Conservation (phyloP, 2,329 filamentous ascomycete genomes). For the Trichoderma sp. region DNA sequence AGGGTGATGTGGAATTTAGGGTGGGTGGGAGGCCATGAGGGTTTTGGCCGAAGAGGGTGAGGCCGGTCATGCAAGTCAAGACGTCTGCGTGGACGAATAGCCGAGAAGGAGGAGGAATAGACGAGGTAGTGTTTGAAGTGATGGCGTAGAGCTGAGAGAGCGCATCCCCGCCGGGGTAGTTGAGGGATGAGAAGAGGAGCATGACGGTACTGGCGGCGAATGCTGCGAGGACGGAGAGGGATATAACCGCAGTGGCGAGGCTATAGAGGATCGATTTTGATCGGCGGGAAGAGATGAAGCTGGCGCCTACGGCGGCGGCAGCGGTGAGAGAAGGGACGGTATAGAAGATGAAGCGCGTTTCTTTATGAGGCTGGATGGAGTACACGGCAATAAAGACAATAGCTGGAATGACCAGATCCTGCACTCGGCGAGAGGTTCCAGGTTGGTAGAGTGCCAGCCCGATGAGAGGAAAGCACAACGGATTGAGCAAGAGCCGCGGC, state of each 20-base stretch:
- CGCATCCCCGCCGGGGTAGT: slow-evolving; percentile 90
- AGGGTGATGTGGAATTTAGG: slow-evolving; percentile 32
- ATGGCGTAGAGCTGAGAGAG: slow-evolving; percentile 57
- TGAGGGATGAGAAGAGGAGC: slow-evolving; percentile 80
- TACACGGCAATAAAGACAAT: slow-evolving; percentile 77
- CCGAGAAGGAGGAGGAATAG: slow-evolving; percentile 31
- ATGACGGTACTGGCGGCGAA: slow-evolving; percentile 66
- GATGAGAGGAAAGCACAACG: slow-evolving; percentile 62
- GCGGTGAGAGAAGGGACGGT: slow-evolving; percentile 79
- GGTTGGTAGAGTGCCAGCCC: slow-evolving; percentile 56
- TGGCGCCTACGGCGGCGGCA: slow-evolving; percentile 72
- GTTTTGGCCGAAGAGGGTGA: slow-evolving; percentile 66
- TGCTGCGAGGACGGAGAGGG: slow-evolving; percentile 62
- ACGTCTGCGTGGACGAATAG: slow-evolving; percentile 65
- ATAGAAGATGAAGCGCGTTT: slow-evolving; percentile 94
- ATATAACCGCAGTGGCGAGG: slow-evolving; percentile 58
- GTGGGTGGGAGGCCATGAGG: slow-evolving; percentile 44
- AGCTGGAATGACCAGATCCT: slow-evolving; percentile 64
- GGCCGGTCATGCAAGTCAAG: slow-evolving; percentile 70
- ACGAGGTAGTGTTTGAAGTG: slow-evolving; percentile 33
- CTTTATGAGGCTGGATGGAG: slow-evolving; percentile 91
- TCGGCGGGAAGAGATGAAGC: slow-evolving; percentile 69
- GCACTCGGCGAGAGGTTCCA: slow-evolving; percentile 48
- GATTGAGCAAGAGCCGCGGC: slow-evolving; percentile 83
- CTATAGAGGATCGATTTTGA: slow-evolving; percentile 62